phyloP scores from a whole-genome alignment of 768 basidiomycete genomes.

The Lentinula guzmanii region DNA sequence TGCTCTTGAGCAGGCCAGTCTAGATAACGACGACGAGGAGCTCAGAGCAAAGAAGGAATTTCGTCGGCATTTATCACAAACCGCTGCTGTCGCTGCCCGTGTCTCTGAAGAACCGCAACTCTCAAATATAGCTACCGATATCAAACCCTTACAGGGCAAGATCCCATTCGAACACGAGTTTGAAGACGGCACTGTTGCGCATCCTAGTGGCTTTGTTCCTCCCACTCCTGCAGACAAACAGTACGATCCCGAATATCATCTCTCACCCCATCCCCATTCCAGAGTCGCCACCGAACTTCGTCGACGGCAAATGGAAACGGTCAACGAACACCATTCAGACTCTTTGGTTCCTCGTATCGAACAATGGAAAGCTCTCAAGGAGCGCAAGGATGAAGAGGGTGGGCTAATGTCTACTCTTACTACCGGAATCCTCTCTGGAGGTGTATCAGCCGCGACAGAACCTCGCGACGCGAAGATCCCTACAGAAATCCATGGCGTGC shows the following conservation, averaged over 20 bases:
- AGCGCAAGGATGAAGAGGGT: slow-evolving; percentile 15
- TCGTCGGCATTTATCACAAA: slow-evolving; percentile 15
- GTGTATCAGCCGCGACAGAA: slow-evolving; percentile 16
- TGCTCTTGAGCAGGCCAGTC: background rate
- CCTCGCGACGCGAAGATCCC: slow-evolving; percentile 21
- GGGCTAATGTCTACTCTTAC: slow-evolving; percentile 20
- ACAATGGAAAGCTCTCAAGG: slow-evolving; percentile 8
- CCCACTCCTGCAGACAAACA: slow-evolving; percentile 35
- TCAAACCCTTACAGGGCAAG: slow-evolving; percentile 22
- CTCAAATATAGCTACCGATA: slow-evolving; percentile 15
- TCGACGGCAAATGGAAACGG: background rate
- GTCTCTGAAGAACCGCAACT: slow-evolving; percentile 23
- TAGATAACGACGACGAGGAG: background rate
- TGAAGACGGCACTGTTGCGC: slow-evolving; percentile 29
- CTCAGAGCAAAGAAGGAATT: background rate
- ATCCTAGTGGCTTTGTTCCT: slow-evolving; percentile 37
- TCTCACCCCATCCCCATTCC: background rate
- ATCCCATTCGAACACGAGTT: slow-evolving; percentile 35
- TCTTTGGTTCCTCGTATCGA: slow-evolving; percentile 3
- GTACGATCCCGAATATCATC: slow-evolving; percentile 12
- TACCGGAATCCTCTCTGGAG: slow-evolving; percentile 17
- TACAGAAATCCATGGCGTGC: slow-evolving; percentile 15
- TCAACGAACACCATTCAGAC: slow-evolving; percentile 7
- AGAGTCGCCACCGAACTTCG: slow-evolving; percentile 5
- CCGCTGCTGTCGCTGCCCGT: slow-evolving; percentile 21